phyloP scores from a whole-genome alignment of 208 protist species.

The Acanthamoeba royreba region DNA sequence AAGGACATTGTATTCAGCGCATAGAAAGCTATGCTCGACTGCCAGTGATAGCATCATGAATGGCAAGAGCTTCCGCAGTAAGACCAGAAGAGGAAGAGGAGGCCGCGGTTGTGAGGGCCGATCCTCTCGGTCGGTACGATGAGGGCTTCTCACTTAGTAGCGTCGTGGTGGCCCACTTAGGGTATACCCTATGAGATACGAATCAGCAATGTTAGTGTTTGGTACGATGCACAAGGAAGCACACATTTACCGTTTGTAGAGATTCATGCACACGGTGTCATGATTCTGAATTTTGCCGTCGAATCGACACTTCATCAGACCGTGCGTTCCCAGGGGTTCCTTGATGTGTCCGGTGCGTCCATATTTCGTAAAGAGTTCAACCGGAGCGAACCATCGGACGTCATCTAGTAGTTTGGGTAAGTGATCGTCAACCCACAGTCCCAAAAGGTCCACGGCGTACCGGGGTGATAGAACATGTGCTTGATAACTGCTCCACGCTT shows the following conservation, averaged over 20 bases:
- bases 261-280: conserved; percentile 96
- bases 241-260: conserved; percentile 96
- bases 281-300: conserved; percentile 91
- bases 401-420: conserved; percentile 92
- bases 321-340: conserved; percentile 94
- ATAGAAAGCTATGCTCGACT: no score
- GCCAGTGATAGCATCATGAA: background rate
- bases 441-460: background rate
- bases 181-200: background rate
- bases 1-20: no score
- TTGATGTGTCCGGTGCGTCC: conserved; percentile 92
- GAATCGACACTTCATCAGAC: conserved; percentile 94
- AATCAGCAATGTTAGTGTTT: background rate
- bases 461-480: conserved; percentile 82
- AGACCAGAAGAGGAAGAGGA: background rate
- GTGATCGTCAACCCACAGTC: background rate
- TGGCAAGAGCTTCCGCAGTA: background rate
- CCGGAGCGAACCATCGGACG: conserved; percentile 94
- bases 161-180: conserved; percentile 40
- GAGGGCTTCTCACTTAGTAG: conserved; percentile 47
- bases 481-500: conserved; percentile 88
- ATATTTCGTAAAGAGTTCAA: conserved; percentile 94
- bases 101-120: background rate
- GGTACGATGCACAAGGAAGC: no score
- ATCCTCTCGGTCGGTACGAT: background rate